phyloP scores from a whole-genome alignment of 2,329 filamentous ascomycete species.

The Paracorniculantispora psalliotae region DNA sequence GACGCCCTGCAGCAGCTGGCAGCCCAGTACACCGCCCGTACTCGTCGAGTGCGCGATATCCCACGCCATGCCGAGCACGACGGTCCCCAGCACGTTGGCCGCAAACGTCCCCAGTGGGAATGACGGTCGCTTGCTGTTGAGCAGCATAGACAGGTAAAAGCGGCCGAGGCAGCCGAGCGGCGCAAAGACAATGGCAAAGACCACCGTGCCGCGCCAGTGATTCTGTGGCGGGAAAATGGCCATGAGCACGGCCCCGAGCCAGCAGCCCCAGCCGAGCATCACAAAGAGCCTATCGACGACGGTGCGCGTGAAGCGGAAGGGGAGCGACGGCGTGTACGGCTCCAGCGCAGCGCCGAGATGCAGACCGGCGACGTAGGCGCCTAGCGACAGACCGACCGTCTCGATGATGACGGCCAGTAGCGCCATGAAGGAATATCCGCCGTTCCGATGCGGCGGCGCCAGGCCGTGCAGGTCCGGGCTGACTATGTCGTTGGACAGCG shows the following conservation, averaged over 20 bases:
- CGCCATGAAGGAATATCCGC: slow-evolving; percentile 79
- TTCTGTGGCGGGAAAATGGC: slow-evolving; percentile 67
- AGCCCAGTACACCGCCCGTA: slow-evolving; percentile 47
- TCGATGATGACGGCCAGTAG: slow-evolving; percentile 68
- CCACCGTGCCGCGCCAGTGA: slow-evolving; percentile 67
- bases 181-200: slow-evolving; percentile 77
- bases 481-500: slow-evolving; percentile 66
- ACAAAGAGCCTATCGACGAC: slow-evolving; percentile 60
- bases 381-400: slow-evolving; percentile 65
- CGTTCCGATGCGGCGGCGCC: slow-evolving; percentile 48
- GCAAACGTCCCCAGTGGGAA: slow-evolving; percentile 86
- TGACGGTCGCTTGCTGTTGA: slow-evolving; percentile 61
- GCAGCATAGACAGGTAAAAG: slow-evolving; percentile 63
- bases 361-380: slow-evolving; percentile 64
- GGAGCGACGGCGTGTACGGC: slow-evolving; percentile 54
- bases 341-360: slow-evolving; percentile 66
- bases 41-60: slow-evolving; percentile 67
- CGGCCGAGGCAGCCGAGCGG: slow-evolving; percentile 72
- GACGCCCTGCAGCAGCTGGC: slow-evolving; percentile 62
- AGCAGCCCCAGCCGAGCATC: slow-evolving; percentile 65
- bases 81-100: slow-evolving; percentile 75
- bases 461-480: slow-evolving; percentile 32
- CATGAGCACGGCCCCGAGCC: slow-evolving; percentile 72
- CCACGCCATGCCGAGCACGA: slow-evolving; percentile 69
- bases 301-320: slow-evolving; percentile 51